Evolutionary conservation across 192 early-diverging fungal genomes (phyloP), one percentile per base, ranked within the genome.

Genomic region (Gaertneriomyces semiglobifer): DNA sequence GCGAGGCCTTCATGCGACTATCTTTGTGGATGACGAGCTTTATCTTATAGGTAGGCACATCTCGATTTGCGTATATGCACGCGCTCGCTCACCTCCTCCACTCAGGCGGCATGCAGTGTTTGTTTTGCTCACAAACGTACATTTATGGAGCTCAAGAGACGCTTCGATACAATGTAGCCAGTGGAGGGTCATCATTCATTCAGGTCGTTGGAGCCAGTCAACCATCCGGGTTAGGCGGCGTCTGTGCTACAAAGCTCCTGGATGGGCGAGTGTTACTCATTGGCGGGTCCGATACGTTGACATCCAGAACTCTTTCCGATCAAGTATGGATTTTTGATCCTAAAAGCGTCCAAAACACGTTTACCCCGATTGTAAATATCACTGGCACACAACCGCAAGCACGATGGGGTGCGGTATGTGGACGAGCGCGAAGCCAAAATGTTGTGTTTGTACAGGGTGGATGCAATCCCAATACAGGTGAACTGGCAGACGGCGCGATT

Each of bases 291-390:
- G 51, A 46, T 18, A 42, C 53, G 38, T 41, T 46, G 8, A 5
- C 52, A 1, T 16, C 43, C 44, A 50, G 19, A 1, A 16, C 66
- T 9, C 8, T 61, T 51, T 25, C 60, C 4, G 41, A 42, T 40
- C 68, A 62, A 41, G 20, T 70, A 6, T 70, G 60, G 60, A 33
- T 16, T 11, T 70, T 70, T 38, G 68, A 70, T 42, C 68, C 68
- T 6, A 16, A 25, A 8, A 63, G 45, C 33, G 0, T 40, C n/a
- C 43, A 33, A 6, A 25, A 54, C 39, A 40, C 60, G 7, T 70
- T 63, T 20, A 43, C 40, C 12, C 60, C 68, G 7, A 11, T 70
- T 7, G 12, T 19, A 5, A 50, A 45, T 44, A 25, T 51, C 2
- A 63, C 60, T 6, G 68, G 68, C 4, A 62, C 51, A n/a, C 60